Evolutionary conservation across 2,329 filamentous ascomycete species (phyloP).

Genomic region (Curvularia sp.): DNA sequence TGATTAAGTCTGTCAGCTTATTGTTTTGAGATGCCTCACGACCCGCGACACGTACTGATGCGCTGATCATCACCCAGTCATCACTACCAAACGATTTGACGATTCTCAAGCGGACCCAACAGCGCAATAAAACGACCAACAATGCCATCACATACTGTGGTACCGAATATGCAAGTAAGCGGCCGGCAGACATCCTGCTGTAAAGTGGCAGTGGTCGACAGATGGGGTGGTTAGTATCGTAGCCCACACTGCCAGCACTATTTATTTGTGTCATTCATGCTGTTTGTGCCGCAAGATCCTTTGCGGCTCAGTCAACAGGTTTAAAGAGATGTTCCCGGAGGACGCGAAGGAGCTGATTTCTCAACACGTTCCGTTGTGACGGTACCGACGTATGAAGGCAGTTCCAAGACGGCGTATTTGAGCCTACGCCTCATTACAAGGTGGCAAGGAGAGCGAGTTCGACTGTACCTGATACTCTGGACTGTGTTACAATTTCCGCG

Average conservation of each 20-base stretch:
- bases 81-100: constrained; percentile 59
- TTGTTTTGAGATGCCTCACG: not conserved
- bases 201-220: not conserved
- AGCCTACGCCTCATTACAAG: not conserved
- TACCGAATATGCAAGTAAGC: constrained; percentile 29
- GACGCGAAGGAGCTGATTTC: not conserved
- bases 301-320: not conserved
- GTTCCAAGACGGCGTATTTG: not conserved
- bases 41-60: constrained; percentile 47
- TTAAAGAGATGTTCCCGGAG: not conserved
- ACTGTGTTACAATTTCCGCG: not conserved
- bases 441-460: not conserved
- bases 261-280: not conserved
- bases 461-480: not conserved
- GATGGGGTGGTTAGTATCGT: not conserved
- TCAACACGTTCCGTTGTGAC: not conserved
- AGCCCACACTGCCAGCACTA: not conserved
- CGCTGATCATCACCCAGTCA: constrained; percentile 56
- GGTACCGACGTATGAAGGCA: not conserved
- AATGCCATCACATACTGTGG: constrained; percentile 50
- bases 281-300: not conserved
- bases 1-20: not conserved
- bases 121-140: constrained; percentile 52
- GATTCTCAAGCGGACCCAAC: constrained; percentile 58
- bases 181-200: not conserved